Evolutionary conservation across 495 filamentous ascomycete species (phyloP), one percentile per base, ranked within the genome.

Genomic region (Echria macrotheca): DNA sequence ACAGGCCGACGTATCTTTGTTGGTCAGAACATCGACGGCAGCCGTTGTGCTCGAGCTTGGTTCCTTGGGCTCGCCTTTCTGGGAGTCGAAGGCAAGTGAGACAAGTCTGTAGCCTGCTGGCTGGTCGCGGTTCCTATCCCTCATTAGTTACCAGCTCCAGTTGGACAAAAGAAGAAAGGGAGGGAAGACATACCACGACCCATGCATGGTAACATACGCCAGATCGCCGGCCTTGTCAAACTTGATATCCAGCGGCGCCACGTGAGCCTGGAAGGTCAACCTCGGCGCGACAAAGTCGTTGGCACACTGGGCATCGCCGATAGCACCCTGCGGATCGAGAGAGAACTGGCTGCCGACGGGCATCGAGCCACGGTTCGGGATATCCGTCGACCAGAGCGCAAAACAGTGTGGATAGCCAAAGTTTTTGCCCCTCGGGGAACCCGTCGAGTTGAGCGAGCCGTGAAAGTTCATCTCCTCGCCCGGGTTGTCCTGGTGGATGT

Each of bases 381-480:
- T 46, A 7, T 52, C 53, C 7, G 70, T 72, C 54, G 69, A 63
- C 82, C 82, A 89, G 3, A 81, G 70, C 0, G 85, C 70, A 52
- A 79, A 81, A 60, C 85, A 89, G 14, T 67, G 55, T 5, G 86
- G 86, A 56, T 89, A 89, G n/a, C 85, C 85, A 57, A 78, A 80
- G 60, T 84, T 83, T n/a, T n/a, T n/a, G n/a, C n/a, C n/a, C n/a
- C n/a, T n/a, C 3, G 56, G 54, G 6, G 66, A 53, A 0, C 61
- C 53, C 0, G 77, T 69, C 1, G 61, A 61, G 46, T 78, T 72
- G 3, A 87, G 68, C 33, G 73, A 72, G 1, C 85, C 86, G 11
- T 83, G 80, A 63, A 72, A 86, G 59, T 89, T 90, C 47, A 89
- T 62, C 54, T 89, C 83, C 59, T 89, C 86, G 10, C 80, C 83